Evolutionary conservation across 805 yeast species (phyloP).

Genomic region (Suhomyces sp.): DNA sequence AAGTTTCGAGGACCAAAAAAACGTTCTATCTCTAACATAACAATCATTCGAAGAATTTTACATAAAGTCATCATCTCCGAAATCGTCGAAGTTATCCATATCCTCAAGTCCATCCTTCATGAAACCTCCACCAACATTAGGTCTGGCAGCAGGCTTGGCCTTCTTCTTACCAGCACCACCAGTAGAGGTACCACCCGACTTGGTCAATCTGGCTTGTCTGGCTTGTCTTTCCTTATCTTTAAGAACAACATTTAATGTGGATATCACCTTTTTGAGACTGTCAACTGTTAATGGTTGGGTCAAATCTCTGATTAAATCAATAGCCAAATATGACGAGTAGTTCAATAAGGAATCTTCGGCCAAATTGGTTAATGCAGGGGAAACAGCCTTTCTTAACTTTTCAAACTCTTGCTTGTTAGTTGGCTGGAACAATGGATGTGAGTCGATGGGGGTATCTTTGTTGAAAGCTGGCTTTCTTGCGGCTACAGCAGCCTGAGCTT

Average conservation of each 20-base stretch:
- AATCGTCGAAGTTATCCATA: conserved; percentile 52
- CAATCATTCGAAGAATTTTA: conserved; percentile 25
- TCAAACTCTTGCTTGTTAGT: conserved; percentile 72
- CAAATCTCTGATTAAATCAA: conserved; percentile 83
- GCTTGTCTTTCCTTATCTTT: conserved; percentile 88
- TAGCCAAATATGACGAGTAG: conserved; percentile 72
- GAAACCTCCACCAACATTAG: conserved; percentile 47
- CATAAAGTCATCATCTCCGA: conserved; percentile 83
- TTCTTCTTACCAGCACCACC: conserved; percentile 96
- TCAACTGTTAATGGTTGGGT: conserved; percentile 79
- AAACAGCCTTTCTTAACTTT: conserved; percentile 69
- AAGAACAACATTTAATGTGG: conserved; percentile 75
- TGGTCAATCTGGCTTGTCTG: conserved; percentile 79
- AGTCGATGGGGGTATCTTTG: conserved; percentile 58
- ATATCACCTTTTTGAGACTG: conserved; percentile 77
- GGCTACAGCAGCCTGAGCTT: conserved; percentile 41
- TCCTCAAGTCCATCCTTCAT: conserved; percentile 67
- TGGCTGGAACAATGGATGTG: conserved; percentile 82
- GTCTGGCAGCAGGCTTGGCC: conserved; percentile 75
- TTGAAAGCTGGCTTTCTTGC: conserved; percentile 38
- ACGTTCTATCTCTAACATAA: background rate
- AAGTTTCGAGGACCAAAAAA: background rate
- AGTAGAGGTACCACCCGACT: conserved; percentile 79
- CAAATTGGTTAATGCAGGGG: conserved; percentile 57
- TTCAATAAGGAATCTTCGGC: conserved; percentile 60